These are phyloP conservation scores for Yarrowia keelungensis DNA, from an alignment of 805 yeast genomes.

Conservation along the genomic window DNA sequence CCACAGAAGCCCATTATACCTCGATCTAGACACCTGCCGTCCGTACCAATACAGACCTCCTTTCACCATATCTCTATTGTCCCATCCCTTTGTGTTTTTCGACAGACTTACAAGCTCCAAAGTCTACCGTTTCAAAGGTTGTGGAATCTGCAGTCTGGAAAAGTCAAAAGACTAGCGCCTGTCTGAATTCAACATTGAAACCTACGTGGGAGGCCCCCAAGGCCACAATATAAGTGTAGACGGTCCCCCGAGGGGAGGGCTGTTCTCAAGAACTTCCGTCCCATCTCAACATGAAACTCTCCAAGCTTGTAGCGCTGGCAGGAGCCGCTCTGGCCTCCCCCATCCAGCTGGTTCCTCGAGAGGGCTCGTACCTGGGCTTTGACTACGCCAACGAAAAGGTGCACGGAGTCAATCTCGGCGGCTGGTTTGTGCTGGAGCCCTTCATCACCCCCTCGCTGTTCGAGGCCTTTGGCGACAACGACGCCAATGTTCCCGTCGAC, in stretches of 20 bases:
- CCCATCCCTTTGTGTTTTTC: neutral
- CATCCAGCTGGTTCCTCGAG: slow-evolving; percentile 31
- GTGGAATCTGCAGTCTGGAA: slow-evolving; percentile 2
- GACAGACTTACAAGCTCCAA: neutral
- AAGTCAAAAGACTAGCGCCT: slow-evolving; percentile 9
- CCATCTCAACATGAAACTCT: slow-evolving; percentile 4
- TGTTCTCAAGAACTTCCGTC: too few relatives aligned
- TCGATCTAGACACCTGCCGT: too few relatives aligned
- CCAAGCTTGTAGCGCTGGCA: slow-evolving; percentile 23
- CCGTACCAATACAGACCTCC: too few relatives aligned
- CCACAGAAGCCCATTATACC: too few relatives aligned
- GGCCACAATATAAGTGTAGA: slow-evolving; percentile 6
- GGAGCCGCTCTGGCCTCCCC: slow-evolving; percentile 33
- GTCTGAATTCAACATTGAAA: slow-evolving; percentile 27
- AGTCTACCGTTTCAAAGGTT: neutral
- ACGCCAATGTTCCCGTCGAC: slow-evolving; percentile 70
- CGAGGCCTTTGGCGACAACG: slow-evolving; percentile 52
- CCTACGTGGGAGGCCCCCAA: slow-evolving; percentile 13
- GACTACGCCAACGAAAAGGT: slow-evolving; percentile 48
- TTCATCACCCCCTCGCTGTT: slow-evolving; percentile 83
- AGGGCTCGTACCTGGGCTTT: slow-evolving; percentile 41
- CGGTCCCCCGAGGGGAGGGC: neutral
- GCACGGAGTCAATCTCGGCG: slow-evolving; percentile 75
- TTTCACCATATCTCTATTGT: too few relatives aligned
- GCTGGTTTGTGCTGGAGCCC: slow-evolving; percentile 90